phyloP scores from a whole-genome alignment of 2,329 filamentous ascomycete genomes.

The Alternaria metachromatica region DNA sequence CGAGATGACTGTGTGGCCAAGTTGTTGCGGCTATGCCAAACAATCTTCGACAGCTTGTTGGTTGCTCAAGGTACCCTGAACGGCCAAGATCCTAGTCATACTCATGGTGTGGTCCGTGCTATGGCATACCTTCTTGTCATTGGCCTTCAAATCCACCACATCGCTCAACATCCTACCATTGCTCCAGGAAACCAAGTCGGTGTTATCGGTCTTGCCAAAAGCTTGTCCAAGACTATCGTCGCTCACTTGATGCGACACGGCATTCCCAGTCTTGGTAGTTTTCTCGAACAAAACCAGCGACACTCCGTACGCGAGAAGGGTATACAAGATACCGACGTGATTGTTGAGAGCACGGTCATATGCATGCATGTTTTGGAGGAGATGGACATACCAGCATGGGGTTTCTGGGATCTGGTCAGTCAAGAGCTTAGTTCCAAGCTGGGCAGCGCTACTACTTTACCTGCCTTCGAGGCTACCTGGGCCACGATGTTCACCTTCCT shows the following conservation, averaged over 20 bases:
- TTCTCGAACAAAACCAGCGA: slow-evolving; percentile 55
- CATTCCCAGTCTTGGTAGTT: slow-evolving; percentile 48
- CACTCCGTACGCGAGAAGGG: slow-evolving; percentile 55
- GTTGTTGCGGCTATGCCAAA: slow-evolving; percentile 51
- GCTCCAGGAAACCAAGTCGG: slow-evolving; percentile 19
- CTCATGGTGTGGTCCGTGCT: slow-evolving; percentile 14
- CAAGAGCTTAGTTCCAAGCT: slow-evolving; percentile 35
- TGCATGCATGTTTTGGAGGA: slow-evolving; percentile 52
- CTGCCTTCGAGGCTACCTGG: slow-evolving; percentile 48
- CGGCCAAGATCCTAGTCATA: background rate
- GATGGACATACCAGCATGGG: slow-evolving; percentile 32
- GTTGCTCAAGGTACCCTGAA: slow-evolving; percentile 17
- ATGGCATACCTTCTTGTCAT: slow-evolving; percentile 42
- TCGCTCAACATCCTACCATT: slow-evolving; percentile 39
- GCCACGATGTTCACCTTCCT: slow-evolving; percentile 59
- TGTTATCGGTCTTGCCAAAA: slow-evolving; percentile 41
- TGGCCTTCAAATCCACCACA: slow-evolving; percentile 35
- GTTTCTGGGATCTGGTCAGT: slow-evolving; percentile 56
- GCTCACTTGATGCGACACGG: slow-evolving; percentile 42
- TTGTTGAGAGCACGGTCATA: slow-evolving; percentile 57
- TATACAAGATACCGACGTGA: slow-evolving; percentile 52
- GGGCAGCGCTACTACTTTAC: slow-evolving; percentile 30
- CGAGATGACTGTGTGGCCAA: slow-evolving; percentile 55
- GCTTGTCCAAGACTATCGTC: slow-evolving; percentile 48
- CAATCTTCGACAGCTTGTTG: slow-evolving; percentile 33